Percentiles rank a stretch among this genome's conserved stretches.
phyloP scores from a whole-genome alignment of 2,329 filamentous ascomycete genomes.

The Fusarium chuoi region DNA sequence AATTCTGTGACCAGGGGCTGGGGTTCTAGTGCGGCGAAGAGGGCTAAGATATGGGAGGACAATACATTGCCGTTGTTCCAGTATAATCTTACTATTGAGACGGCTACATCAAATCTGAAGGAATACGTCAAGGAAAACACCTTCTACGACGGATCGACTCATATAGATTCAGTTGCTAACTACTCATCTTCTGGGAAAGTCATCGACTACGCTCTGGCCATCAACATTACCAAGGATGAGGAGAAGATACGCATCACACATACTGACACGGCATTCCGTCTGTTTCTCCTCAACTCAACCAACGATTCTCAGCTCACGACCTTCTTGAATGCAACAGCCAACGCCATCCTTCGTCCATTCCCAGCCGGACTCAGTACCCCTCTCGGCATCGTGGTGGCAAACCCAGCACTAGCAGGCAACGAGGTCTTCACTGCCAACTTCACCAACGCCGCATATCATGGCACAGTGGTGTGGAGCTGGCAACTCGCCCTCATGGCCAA shows the following conservation, averaged over 20 bases:
- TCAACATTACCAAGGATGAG: conserved; percentile 62
- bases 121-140: conserved; percentile 55
- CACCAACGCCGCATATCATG: conserved; percentile 67
- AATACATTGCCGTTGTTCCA: conserved; percentile 68
- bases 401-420: conserved; percentile 65
- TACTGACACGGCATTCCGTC: conserved; percentile 71
- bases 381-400: conserved; percentile 68
- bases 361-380: conserved; percentile 67
- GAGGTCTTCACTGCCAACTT: conserved; percentile 61
- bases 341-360: conserved; percentile 66
- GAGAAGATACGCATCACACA: conserved; percentile 68
- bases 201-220: conserved; percentile 65
- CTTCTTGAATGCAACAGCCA: conserved; percentile 67
- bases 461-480: conserved; percentile 74
- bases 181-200: conserved; percentile 51
- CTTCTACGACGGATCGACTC: conserved; percentile 57
- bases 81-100: conserved; percentile 50
- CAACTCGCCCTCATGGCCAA: conserved; percentile 72
- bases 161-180: conserved; percentile 50
- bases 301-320: conserved; percentile 65
- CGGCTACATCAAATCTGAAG: conserved; percentile 59
- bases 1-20: conserved; percentile 51
- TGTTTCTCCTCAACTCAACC: conserved; percentile 70
- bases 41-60: conserved; percentile 71
- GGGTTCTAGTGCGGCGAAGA: conserved; percentile 55